phyloP scores from a whole-genome alignment of 2,329 filamentous ascomycete species.

The Calonectria leucothoes region DNA sequence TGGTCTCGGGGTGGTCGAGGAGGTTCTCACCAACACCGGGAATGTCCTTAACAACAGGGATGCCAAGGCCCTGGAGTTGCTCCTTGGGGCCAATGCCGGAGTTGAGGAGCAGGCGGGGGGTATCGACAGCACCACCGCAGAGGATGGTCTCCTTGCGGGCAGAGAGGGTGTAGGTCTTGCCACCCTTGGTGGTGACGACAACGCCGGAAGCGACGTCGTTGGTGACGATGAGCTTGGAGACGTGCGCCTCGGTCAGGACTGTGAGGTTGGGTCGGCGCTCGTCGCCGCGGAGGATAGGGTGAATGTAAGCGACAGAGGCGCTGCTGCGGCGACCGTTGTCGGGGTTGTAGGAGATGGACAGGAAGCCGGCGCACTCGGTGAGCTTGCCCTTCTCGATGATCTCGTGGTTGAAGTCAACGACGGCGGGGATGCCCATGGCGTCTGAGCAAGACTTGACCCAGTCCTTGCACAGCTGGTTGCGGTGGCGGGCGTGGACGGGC shows the following conservation, averaged over 20 bases:
- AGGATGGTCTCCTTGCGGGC: slow-evolving; percentile 83
- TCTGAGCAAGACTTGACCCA: slow-evolving; percentile 86
- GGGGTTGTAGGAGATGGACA: slow-evolving; percentile 91
- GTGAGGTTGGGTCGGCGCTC: slow-evolving; percentile 88
- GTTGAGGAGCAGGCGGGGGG: slow-evolving; percentile 73
- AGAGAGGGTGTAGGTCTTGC: slow-evolving; percentile 65
- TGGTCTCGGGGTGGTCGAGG: slow-evolving; percentile 70
- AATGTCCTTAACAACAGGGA: slow-evolving; percentile 67
- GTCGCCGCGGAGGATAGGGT: slow-evolving; percentile 86
- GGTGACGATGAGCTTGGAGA: slow-evolving; percentile 81
- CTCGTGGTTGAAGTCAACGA: slow-evolving; percentile 88
- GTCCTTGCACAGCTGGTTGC: slow-evolving; percentile 91
- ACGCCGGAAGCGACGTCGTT: slow-evolving; percentile 80
- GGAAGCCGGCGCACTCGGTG: slow-evolving; percentile 85
- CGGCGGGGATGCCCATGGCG: slow-evolving; percentile 83
- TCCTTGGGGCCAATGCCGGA: slow-evolving; percentile 67
- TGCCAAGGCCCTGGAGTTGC: slow-evolving; percentile 64
- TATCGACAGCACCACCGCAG: slow-evolving; percentile 84
- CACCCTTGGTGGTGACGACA: slow-evolving; percentile 70
- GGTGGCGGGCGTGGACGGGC: slow-evolving; percentile 85
- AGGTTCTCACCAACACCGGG: slow-evolving; percentile 72
- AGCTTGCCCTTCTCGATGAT: slow-evolving; percentile 80
- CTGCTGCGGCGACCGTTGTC: slow-evolving; percentile 87
- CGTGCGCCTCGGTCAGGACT: slow-evolving; percentile 88
- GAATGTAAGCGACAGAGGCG: slow-evolving; percentile 91